phyloP scores from a whole-genome alignment of 306 rosid genomes.

The Fagus crenata region DNA sequence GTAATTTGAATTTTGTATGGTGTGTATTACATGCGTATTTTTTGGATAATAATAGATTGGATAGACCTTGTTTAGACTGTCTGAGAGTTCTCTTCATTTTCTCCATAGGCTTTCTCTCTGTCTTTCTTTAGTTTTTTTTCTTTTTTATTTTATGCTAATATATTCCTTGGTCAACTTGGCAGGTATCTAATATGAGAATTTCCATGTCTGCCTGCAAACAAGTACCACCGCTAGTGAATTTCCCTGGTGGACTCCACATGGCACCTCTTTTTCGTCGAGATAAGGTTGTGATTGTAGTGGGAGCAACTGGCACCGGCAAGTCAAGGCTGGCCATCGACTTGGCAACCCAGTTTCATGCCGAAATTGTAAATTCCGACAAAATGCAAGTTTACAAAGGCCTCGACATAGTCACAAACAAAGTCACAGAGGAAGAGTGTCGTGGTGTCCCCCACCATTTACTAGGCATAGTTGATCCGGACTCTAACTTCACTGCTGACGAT shows the following conservation, averaged over 20 bases:
- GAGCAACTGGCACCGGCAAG: conserved; percentile 56
- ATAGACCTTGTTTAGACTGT: no score
- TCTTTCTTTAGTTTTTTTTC: background rate
- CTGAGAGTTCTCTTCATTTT: no score
- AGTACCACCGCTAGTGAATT: conserved; percentile 29
- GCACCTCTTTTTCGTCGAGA: conserved; percentile 34
- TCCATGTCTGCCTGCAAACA: conserved; percentile 34
- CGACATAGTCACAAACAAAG: conserved; percentile 48
- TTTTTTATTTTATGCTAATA: background rate
- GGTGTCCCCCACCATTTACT: conserved; percentile 70
- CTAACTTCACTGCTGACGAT: conserved; percentile 38
- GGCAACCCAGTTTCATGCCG: conserved; percentile 35
- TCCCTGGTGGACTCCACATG: conserved; percentile 26
- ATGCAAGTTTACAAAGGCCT: conserved; percentile 52
- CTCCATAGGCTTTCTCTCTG: no score
- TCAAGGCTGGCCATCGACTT: conserved; percentile 51
- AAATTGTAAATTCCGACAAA: conserved; percentile 53
- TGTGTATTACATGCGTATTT: background rate
- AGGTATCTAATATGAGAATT: background rate
- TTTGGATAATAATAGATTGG: no score
- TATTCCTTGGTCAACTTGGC: background rate
- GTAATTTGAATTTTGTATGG: background rate
- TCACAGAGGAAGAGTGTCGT: conserved; percentile 42
- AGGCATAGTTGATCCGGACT: conserved; percentile 38
- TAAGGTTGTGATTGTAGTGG: conserved; percentile 50